Evolutionary conservation across 768 basidiomycete species (phyloP), one percentile per base, ranked within the genome.

Genomic region (Symmetrospora coprosmae): DNA sequence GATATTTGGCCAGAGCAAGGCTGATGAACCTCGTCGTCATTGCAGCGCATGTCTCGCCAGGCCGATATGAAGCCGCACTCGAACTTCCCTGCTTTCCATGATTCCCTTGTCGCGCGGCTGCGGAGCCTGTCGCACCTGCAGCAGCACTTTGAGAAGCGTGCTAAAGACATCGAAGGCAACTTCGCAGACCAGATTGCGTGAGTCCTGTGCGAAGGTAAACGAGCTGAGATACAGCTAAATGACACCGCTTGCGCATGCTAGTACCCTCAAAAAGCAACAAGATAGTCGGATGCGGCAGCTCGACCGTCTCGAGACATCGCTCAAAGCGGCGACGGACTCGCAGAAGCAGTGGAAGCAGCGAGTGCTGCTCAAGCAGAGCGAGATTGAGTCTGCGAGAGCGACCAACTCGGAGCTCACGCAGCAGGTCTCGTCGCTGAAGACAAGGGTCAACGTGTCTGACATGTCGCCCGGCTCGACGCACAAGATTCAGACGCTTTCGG

Each of bases 71-170:
- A 89, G 68, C 88, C 88, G 0, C 89, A 87, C 73, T 87, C 88
- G 21, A 92, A 92, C 73, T 94, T 96, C 68, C 76, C 79, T 65
- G 83, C 89, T 55, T 94, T 99, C 77, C 87, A 92, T 66, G 90
- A 94, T 72, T 90, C 89, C 66, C 80, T 99, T 23, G 84, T 94
- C 69, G 80, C 82, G 1, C 81, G 91, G 13, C 77, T 99, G 28
- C 88, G 89, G 69, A 77, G 82, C 0, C 79, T 97, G 60, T 84
- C 81, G 53, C 82, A 87, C 65, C 85, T 96, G 34, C 84, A 88
- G 71, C 72, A 79, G 30, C 82, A 88, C 66, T 94, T 92, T 69
- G 90, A 96, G 69, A 85, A 81, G 68, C 80, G 85, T 11, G 77
- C 78, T 64, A 88, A 87, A 72, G 86, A 88, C 19, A 79, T 80